Percentiles rank a stretch among this genome's conserved stretches.
Conservation (phyloP, 345 rosid genomes). For the Salix caprea region DNA sequence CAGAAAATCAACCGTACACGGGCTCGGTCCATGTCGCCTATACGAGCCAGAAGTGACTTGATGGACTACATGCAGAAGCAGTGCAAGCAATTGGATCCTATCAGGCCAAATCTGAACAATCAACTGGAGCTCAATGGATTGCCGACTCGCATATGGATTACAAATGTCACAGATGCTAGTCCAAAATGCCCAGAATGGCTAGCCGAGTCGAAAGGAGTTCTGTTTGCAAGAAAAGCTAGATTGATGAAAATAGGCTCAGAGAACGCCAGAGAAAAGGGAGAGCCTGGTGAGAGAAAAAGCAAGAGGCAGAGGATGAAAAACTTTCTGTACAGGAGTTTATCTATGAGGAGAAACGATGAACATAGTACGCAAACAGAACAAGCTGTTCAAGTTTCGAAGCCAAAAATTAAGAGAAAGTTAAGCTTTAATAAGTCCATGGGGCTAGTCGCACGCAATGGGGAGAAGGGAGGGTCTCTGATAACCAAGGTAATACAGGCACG, state of each 20-base stretch:
- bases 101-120: too few relatives aligned
- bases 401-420: conserved; percentile 22
- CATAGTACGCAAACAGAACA: conserved; percentile 5
- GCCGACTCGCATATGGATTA: too few relatives aligned
- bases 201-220: conserved; percentile 17
- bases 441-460: conserved; percentile 14
- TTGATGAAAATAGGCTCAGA: conserved; percentile 19
- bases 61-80: neutral
- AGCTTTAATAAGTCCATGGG: conserved; percentile 22
- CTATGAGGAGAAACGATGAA: conserved; percentile 16
- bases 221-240: conserved; percentile 23
- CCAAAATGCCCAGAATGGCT: conserved; percentile 2
- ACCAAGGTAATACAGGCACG: conserved; percentile 19
- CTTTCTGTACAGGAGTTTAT: conserved; percentile 17
- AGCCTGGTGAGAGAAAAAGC: neutral
- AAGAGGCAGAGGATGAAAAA: conserved; percentile 31
- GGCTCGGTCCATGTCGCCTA: conserved; percentile 33
- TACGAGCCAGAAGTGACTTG: neutral
- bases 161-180: too few relatives aligned
- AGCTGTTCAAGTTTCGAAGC: conserved; percentile 12
- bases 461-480: conserved; percentile 17
- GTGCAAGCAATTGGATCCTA: neutral
- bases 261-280: neutral
- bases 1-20: conserved; percentile 18
- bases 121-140: too few relatives aligned